Percentiles rank a stretch among this genome's conserved stretches.
phyloP scores from a whole-genome alignment of 2,329 filamentous ascomycete species.

The Xylariaceae sp. region DNA sequence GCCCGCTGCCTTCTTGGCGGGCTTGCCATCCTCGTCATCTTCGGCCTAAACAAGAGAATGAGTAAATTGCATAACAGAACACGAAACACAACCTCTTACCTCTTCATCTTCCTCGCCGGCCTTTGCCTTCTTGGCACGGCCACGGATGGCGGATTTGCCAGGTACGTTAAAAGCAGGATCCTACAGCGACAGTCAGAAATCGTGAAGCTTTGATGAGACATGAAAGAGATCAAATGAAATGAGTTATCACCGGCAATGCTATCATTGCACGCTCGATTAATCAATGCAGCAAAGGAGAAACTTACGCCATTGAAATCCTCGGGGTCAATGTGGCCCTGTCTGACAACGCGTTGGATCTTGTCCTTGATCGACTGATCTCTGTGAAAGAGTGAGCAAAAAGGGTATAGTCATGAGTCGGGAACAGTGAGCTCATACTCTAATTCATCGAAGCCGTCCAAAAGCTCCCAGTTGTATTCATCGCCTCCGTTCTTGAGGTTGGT shows the following conservation, averaged over 20 bases:
- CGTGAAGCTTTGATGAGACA: slow-evolving; percentile 1
- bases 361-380: slow-evolving; percentile 57
- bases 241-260: not conserved
- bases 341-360: slow-evolving; percentile 68
- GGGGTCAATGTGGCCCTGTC: slow-evolving; percentile 73
- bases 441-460: slow-evolving; percentile 78
- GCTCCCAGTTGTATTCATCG: slow-evolving; percentile 54
- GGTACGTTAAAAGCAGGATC: slow-evolving; percentile 69
- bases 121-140: slow-evolving; percentile 35
- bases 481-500: slow-evolving; percentile 44
- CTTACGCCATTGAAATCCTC: slow-evolving; percentile 86
- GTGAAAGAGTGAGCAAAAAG: slow-evolving; percentile 11
- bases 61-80: slow-evolving; percentile 1
- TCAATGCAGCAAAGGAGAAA: slow-evolving; percentile 20
- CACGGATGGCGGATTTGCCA: slow-evolving; percentile 60
- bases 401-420: not conserved
- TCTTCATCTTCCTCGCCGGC: slow-evolving; percentile 35
- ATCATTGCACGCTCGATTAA: not conserved
- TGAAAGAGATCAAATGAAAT: not conserved
- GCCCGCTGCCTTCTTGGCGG: slow-evolving; percentile 32
- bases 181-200: slow-evolving; percentile 37
- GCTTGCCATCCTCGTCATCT: slow-evolving; percentile 22
- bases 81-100: slow-evolving; percentile 21
- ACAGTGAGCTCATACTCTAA: slow-evolving; percentile 40
- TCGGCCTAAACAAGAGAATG: slow-evolving; percentile 12